Evolutionary conservation across 345 rosid species (phyloP), one percentile per base, ranked within the genome.

Genomic region (Citrus trifoliata): DNA sequence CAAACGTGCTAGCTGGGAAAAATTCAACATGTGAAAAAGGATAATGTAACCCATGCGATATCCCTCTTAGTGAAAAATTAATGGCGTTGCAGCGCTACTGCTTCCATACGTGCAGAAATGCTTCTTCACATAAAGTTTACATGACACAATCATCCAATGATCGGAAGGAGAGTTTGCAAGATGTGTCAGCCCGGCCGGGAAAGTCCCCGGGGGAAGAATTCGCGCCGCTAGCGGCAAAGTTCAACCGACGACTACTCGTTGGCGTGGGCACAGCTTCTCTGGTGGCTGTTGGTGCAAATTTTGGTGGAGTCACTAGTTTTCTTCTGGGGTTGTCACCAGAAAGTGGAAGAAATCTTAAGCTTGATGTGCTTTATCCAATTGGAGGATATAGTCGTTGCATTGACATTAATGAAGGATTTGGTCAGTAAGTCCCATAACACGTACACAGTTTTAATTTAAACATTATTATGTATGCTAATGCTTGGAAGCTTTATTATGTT

Each of bases 221-320:
- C 48, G 82, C 86, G 4, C 95, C 93, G 3, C 79, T 93, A 6
- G 97, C 91, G 0, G 88, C 89, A 10, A 89, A 84, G 3, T 96
- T 90, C 66, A 78, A 80, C 70, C 85, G 99, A 73, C 87, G 97
- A 79, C 80, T 94, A 16, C 90, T 91, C 6, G 78, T 87, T 1
- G 94, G 97, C 42, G 38, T 86, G 35, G 93, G 93, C 30, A 88
- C 98, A 25, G 94, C 98, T 80, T 84, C 97, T 51, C 73, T 93
- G 0, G 93, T 89, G 30, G 98, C 95, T 3, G 74, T 89, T 5
- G 99, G 99, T 13, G 97, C 99, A 14, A 89, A 96, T 79, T 96
- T 94, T 70, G 89, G 86, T 63, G 95, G 97, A 77, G 63, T 89
- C 64, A 94, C 97, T 0, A 96, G 98, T 80, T 89, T 80, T n/a